These are phyloP conservation scores for Aureobasidium lini DNA, from an alignment of 2,329 filamentous ascomycete species.

Conservation along the genomic window DNA sequence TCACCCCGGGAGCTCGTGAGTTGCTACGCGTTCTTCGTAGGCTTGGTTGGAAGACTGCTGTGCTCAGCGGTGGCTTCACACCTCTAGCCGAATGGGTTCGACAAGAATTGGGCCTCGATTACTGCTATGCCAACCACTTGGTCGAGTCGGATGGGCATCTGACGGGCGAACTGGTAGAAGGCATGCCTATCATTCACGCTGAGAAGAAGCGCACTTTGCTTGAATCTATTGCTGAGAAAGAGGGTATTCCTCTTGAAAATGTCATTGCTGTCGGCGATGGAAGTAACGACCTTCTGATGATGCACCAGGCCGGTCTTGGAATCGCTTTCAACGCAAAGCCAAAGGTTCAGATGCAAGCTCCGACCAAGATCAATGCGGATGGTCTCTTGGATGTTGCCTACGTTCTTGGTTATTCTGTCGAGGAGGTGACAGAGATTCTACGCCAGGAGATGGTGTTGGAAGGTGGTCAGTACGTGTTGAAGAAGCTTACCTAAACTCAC, in stretches of 20 bases:
- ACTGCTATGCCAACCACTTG: slow-evolving; percentile 83
- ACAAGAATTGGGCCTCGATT: slow-evolving; percentile 70
- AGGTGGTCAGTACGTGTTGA: slow-evolving; percentile 10
- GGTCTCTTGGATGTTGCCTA: slow-evolving; percentile 66
- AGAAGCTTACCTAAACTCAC: not conserved
- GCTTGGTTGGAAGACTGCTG: slow-evolving; percentile 79
- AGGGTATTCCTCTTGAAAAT: slow-evolving; percentile 58
- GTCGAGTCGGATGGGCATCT: slow-evolving; percentile 50
- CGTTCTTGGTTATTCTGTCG: slow-evolving; percentile 50
- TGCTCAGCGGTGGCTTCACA: slow-evolving; percentile 86
- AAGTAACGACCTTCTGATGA: slow-evolving; percentile 76
- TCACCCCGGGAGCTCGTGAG: slow-evolving; percentile 72
- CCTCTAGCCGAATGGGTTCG: slow-evolving; percentile 85
- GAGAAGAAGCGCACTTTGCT: slow-evolving; percentile 68
- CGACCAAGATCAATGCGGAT: slow-evolving; percentile 62
- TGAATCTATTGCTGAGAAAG: slow-evolving; percentile 60
- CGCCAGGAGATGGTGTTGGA: slow-evolving; percentile 12
- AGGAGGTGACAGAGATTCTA: slow-evolving; percentile 22
- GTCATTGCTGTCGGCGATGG: slow-evolving; percentile 72
- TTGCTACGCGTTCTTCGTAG: slow-evolving; percentile 67
- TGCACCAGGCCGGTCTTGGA: slow-evolving; percentile 65
- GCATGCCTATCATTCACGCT: slow-evolving; percentile 65
- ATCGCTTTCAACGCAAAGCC: slow-evolving; percentile 83
- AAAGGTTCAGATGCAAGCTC: slow-evolving; percentile 69
- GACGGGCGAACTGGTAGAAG: slow-evolving; percentile 64